Evolutionary conservation across 192 early-diverging fungal species (phyloP).

Genomic region (Gryganskiella cystojenkinii): DNA sequence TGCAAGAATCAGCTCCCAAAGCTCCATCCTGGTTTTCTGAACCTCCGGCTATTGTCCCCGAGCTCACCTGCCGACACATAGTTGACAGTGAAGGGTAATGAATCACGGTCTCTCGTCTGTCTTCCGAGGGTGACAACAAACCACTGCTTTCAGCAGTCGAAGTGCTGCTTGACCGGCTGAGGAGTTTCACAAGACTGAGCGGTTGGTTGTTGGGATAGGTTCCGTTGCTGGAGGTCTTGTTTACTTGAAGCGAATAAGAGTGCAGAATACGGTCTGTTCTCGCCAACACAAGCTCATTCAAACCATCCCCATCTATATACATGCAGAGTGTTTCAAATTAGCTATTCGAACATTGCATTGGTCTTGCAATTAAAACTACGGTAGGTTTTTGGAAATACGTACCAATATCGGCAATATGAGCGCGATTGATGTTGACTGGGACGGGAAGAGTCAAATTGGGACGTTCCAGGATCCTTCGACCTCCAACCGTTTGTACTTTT

Average conservation of each 20-base stretch:
- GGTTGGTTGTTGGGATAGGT: conserved; percentile 22
- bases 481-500: conserved; percentile 17
- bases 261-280: conserved; percentile 68
- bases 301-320: conserved; percentile 60
- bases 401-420: conserved; percentile 69
- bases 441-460: conserved; percentile 60
- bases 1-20: conserved; percentile 1
- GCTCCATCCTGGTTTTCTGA: conserved; percentile 3
- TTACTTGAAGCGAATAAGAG: conserved; percentile 54
- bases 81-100: conserved; percentile 33
- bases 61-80: conserved; percentile 8
- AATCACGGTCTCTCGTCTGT: conserved; percentile 29
- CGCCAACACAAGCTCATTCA: conserved; percentile 65
- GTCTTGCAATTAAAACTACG: too few species aligned
- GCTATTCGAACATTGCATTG: not conserved
- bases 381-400: not conserved
- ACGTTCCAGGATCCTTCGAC: conserved; percentile 29
- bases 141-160: conserved; percentile 47
- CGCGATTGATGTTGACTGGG: conserved; percentile 67
- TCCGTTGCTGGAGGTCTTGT: conserved; percentile 10
- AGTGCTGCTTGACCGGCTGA: conserved; percentile 41
- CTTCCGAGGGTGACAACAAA: conserved; percentile 37
- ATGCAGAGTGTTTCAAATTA: conserved; percentile 5
- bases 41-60: not conserved
- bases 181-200: conserved; percentile 19